Conservation (phyloP, 2,329 filamentous ascomycete genomes). For the Neopestalotiopsis clavispora region DNA sequence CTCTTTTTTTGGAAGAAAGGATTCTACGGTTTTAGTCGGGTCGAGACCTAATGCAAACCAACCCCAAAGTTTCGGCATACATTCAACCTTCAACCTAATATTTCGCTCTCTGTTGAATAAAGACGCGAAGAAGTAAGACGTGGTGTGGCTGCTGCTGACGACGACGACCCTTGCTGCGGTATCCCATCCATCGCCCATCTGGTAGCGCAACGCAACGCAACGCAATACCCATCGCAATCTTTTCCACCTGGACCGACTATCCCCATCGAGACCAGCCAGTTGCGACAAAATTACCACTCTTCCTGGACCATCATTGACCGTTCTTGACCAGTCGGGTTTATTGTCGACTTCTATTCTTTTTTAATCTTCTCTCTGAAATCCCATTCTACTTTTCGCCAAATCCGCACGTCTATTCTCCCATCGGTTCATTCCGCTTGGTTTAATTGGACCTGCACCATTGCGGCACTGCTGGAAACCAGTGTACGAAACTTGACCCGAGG, state of each 20-base stretch:
- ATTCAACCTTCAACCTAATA: conserved; percentile 5
- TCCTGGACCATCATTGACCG: not conserved
- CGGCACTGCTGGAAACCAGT: conserved; percentile 16
- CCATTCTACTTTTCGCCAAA: not conserved
- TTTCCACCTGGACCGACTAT: not conserved
- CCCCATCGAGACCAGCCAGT: not conserved
- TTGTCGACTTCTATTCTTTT: not conserved
- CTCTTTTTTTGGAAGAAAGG: not conserved
- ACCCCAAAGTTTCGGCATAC: conserved; percentile 1
- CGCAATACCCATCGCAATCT: not conserved
- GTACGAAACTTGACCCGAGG: conserved; percentile 3
- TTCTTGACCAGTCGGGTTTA: not conserved
- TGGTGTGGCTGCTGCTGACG: conserved; percentile 5
- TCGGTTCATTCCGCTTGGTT: conserved; percentile 7
- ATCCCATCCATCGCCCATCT: not conserved
- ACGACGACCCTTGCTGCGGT: not conserved
- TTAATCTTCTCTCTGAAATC: not conserved
- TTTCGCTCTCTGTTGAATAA: conserved; percentile 3
- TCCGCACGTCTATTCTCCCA: not conserved
- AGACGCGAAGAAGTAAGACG: not conserved
- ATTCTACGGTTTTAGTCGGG: not conserved
- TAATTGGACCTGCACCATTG: conserved; percentile 1
- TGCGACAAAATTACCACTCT: not conserved
- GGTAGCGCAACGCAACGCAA: not conserved
- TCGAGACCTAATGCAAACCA: not conserved